phyloP scores from a whole-genome alignment of 345 rosid species.

The Euclidium syriacum region DNA sequence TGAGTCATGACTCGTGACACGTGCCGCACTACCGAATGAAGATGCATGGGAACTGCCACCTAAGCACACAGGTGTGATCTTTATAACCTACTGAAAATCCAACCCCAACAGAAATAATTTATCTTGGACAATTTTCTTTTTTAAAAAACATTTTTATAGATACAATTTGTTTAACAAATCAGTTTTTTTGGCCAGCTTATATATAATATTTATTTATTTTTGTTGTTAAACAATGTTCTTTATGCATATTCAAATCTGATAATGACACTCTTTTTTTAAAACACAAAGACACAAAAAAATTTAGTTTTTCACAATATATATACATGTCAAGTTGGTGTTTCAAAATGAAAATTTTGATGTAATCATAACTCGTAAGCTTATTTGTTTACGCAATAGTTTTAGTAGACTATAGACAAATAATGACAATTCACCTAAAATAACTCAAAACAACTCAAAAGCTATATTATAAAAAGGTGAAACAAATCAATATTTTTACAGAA shows the following conservation, averaged over 20 bases:
- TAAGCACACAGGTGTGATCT: conserved; percentile 14
- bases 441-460: no score
- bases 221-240: no score
- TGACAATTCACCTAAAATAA: neutral
- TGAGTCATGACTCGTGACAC: no score
- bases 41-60: neutral
- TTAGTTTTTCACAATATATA: neutral
- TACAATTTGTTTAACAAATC: no score
- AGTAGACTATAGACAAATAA: neutral
- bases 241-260: no score
- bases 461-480: neutral
- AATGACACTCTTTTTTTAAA: no score
- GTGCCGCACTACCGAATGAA: conserved; percentile 8
- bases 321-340: neutral
- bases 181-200: no score
- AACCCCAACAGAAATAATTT: no score
- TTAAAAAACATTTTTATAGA: no score
- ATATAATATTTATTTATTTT: no score
- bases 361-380: neutral
- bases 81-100: neutral
- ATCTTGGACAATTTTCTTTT: no score
- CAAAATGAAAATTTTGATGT: neutral
- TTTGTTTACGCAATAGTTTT: neutral
- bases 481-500: conserved; percentile 1
- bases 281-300: no score